Percentiles rank a stretch among this genome's conserved stretches.
Conservation (phyloP, 345 rosid species). For the Citrus cavaleriei region DNA sequence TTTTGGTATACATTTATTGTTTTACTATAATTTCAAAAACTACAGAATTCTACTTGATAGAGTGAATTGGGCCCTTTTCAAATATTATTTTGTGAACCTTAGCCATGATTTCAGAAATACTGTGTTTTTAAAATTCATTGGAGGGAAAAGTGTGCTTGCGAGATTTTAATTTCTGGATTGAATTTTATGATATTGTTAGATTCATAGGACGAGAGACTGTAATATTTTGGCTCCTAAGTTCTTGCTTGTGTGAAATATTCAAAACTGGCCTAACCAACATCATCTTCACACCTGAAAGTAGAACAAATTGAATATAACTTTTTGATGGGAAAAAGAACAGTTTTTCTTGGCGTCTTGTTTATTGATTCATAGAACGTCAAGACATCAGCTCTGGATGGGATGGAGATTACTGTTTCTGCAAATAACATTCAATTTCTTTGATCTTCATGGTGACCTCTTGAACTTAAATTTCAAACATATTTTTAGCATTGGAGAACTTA, state of each 20-base stretch:
- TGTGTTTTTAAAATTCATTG: too few species aligned
- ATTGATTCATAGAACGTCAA: background rate
- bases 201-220: background rate
- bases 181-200: background rate
- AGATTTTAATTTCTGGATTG: background rate
- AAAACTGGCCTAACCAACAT: background rate
- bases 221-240: background rate
- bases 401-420: background rate
- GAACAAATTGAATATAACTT: background rate
- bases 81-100: background rate
- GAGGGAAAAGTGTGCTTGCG: too few species aligned
- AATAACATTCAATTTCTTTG: background rate
- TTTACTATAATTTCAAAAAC: background rate
- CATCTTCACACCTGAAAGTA: background rate
- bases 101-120: background rate
- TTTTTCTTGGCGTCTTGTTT: background rate
- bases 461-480: background rate
- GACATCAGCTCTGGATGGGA: background rate
- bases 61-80: background rate
- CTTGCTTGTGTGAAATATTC: background rate
- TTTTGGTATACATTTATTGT: too few species aligned
- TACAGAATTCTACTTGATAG: background rate
- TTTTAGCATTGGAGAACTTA: background rate
- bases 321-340: background rate
- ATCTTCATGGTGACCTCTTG: background rate